phyloP scores from a whole-genome alignment of 495 filamentous ascomycete genomes.

The Daldinia grandis region DNA sequence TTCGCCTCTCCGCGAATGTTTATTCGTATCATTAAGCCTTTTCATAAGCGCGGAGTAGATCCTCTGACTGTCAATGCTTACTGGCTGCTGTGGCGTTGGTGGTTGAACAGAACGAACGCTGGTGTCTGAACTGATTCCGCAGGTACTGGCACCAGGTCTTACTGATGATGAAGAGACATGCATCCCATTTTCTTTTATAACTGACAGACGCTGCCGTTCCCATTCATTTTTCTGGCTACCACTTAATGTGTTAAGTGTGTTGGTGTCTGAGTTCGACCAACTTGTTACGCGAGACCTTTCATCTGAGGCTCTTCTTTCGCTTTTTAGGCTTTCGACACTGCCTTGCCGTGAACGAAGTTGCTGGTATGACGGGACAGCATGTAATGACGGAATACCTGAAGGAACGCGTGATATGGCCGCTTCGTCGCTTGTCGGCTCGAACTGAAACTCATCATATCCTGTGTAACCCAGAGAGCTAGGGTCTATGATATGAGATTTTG shows the following conservation, averaged over 20 bases:
- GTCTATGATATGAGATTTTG: constrained; percentile 55
- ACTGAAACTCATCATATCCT: constrained; percentile 33
- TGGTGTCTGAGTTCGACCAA: constrained; percentile 70
- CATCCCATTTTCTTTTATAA: constrained; percentile 70
- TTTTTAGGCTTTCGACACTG: constrained; percentile 62
- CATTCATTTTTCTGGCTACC: constrained; percentile 52
- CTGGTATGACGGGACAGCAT: constrained; percentile 49
- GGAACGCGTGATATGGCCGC: constrained; percentile 53
- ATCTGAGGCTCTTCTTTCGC: constrained; percentile 58
- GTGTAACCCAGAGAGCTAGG: constrained; percentile 36
- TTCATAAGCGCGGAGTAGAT: constrained; percentile 80
- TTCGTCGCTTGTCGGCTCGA: constrained; percentile 42
- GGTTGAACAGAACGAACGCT: constrained; percentile 8
- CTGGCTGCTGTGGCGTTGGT: constrained; percentile 37
- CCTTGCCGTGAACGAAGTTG: constrained; percentile 56
- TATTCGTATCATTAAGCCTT: constrained; percentile 59
- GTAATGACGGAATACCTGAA: constrained; percentile 52
- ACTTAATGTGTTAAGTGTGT: constrained; percentile 53
- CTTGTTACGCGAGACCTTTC: constrained; percentile 77
- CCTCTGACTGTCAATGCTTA: constrained; percentile 66
- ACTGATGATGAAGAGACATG: constrained; percentile 56
- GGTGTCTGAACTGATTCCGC: constrained; percentile 4
- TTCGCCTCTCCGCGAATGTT: constrained; percentile 42
- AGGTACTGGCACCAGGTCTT: constrained; percentile 7
- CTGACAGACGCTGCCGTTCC: constrained; percentile 67